Percentiles rank a stretch among this genome's conserved stretches.
phyloP scores from a whole-genome alignment of 176 grass and related monocot species.

The Oryza nivara region DNA sequence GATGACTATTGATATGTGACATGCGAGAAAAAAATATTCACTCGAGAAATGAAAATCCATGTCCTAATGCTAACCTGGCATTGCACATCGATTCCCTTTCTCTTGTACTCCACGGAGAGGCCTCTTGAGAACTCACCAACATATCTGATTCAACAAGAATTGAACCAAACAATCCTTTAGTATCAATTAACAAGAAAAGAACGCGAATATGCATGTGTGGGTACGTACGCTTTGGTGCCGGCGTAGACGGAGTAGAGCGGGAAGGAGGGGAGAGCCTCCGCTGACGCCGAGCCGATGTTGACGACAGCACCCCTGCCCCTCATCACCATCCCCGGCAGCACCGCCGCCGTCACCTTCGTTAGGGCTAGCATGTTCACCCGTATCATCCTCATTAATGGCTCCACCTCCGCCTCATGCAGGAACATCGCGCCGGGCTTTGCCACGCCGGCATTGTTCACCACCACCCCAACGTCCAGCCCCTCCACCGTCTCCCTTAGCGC shows the following conservation, averaged over 20 bases:
- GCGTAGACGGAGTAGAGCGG: conserved; percentile 58
- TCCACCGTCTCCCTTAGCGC: conserved; percentile 24
- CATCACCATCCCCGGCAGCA: conserved; percentile 53
- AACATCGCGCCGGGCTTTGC: conserved; percentile 38
- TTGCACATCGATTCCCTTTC: conserved; percentile 63
- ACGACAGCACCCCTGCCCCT: conserved; percentile 52
- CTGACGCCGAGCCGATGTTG: conserved; percentile 55
- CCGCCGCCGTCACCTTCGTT: conserved; percentile 47
- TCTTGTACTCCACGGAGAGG: conserved; percentile 59
- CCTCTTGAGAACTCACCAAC: conserved; percentile 49
- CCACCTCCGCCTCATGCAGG: conserved; percentile 60
- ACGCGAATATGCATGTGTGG: no score
- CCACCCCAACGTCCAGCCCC: conserved; percentile 53
- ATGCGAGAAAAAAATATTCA: no score
- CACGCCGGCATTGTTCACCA: conserved; percentile 71
- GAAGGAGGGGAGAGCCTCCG: conserved; percentile 46
- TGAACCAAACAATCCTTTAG: no score
- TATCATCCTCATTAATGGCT: conserved; percentile 39
- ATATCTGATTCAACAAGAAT: conserved; percentile 33
- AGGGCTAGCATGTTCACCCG: conserved; percentile 50
- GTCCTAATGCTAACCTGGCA: conserved; percentile 42
- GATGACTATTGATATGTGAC: no score
- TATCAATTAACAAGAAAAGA: no score
- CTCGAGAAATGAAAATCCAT: no score
- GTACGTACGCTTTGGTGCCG: conserved; percentile 34